Conservation (phyloP, 768 basidiomycete genomes). For the Pleurotus eryngii region DNA sequence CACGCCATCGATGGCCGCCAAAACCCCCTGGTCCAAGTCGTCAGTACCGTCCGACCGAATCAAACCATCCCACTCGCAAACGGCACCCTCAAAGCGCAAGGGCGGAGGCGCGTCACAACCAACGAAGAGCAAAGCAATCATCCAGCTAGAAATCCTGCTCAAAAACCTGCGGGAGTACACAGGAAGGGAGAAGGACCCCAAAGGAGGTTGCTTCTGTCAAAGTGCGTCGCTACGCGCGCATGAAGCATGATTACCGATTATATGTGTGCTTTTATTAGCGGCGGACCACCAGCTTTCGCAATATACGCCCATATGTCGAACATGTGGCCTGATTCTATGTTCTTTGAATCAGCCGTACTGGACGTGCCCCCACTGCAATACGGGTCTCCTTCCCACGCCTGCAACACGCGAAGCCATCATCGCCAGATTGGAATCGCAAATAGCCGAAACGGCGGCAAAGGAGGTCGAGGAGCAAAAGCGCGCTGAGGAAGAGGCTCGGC, state of each 20-base stretch:
- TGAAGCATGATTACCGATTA: neutral
- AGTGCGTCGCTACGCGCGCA: constrained; percentile 30
- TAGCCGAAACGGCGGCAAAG: constrained; percentile 37
- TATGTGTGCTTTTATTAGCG: constrained; percentile 44
- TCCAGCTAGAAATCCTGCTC: constrained; percentile 43
- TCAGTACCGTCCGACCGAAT: constrained; percentile 58
- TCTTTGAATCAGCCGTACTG: constrained; percentile 49
- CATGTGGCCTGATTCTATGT: constrained; percentile 66
- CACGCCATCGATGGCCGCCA: constrained; percentile 9
- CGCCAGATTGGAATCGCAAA: constrained; percentile 38
- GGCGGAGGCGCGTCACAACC: constrained; percentile 33
- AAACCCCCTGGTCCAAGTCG: constrained; percentile 42
- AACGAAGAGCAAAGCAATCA: constrained; percentile 49
- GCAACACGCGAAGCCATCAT: constrained; percentile 33
- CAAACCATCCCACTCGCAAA: constrained; percentile 26
- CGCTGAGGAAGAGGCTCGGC: constrained; percentile 43
- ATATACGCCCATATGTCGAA: constrained; percentile 50
- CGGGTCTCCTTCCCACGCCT: constrained; percentile 30
- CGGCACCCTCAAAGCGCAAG: constrained; percentile 23
- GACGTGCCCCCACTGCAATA: constrained; percentile 52
- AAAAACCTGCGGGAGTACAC: constrained; percentile 31
- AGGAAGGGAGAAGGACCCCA: constrained; percentile 46
- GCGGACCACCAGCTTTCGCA: constrained; percentile 54
- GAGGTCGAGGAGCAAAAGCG: constrained; percentile 50
- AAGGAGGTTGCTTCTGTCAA: constrained; percentile 70